Evolutionary conservation across 176 grass and related monocot species (phyloP).

Genomic region (bread wheat (Triticum aestivum)): IWGSC_CS_RefSeq_v2.1 NC_057806.1:450645137-450645636

Average conservation of each 20-base stretch:
- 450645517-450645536: not conserved
- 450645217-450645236: conserved; percentile 63
- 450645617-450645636: conserved; percentile 31
- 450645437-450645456: not conserved
- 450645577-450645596: conserved; percentile 55
- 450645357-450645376: not conserved
- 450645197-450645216: conserved; percentile 47
- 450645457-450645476: not conserved
- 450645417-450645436: not conserved
- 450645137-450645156: not conserved
- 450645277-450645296: conserved; percentile 73
- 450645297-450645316: conserved; percentile 68
- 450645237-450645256: conserved; percentile 79
- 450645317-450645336: conserved; percentile 67
- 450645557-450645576: conserved; percentile 57
- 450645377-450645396: not conserved
- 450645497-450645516: not conserved
- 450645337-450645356: not conserved
- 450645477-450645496: not conserved
- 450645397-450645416: not conserved
- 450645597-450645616: conserved; percentile 81
- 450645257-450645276: conserved; percentile 76
- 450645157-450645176: conserved; percentile 60
- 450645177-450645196: not conserved
- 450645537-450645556: conserved; percentile 34